Base-by-base conservation (phyloP, 441 rosid species). In the Theobroma grandiflorum region DNA sequence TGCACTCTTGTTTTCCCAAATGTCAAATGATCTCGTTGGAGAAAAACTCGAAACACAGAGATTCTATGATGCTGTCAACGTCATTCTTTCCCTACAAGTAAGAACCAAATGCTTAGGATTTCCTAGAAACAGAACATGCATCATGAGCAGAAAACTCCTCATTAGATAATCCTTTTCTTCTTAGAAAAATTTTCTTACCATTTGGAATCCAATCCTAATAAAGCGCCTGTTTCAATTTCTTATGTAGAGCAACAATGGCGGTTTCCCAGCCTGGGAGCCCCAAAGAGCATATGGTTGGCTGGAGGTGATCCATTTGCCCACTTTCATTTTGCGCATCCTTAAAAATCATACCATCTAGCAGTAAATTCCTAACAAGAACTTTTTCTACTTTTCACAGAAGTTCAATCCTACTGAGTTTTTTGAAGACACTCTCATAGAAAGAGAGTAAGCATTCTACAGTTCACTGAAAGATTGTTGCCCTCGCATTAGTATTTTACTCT, bases 181-280 rank as follows among this genome's bases (percentile, higher is more conserved):
- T 75, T 55, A 6, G 50, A 40, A 40, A 26, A 45, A 6, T 45
- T 45, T 45, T 8, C 49, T 45, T 45, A 45, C 49, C 15, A 33
- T 33, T 8, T 64, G 2, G 3, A 14, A 26, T 35, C 4, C 12
- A 4, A 0, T 31, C 6, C 31, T 57, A n/a, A 33, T 57, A 55
- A 15, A 53, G 42, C 1, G 2, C 40, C 61, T 79, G 7, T 59
- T 64, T 50, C 15, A n/a, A 45, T 42, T 10, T 68, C 16, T 38
- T 33, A 53, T 74, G 40, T 78, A 87, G 90, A 87, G 88, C 75
- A 73, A 58, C 15, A 85, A 87, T 75, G 90, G 90, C 1, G 90
- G 90, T 18, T 85, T 90, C 50, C 78, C 93, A 7, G 93, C 93
- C 45, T 91, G 95, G 92, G 95, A 91, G 78, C 90, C 95, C 50